Evolutionary conservation across 2,329 filamentous ascomycete species (phyloP), one percentile per base, ranked within the genome.

Genomic region (Scolecobasidium constrictum): DNA sequence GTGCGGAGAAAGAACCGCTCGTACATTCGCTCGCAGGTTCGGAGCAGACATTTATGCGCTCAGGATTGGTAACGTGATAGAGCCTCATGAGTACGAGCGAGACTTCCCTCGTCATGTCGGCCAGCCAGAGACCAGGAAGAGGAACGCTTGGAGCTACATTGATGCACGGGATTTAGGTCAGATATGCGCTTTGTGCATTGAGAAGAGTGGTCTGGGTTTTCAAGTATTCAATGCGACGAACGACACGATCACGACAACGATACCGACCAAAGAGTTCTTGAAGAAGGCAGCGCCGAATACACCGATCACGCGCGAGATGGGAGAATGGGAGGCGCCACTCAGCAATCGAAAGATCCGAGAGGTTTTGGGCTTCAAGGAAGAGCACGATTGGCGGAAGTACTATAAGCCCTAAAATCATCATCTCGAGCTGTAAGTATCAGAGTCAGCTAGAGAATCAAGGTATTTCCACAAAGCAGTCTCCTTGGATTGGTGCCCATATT

Each of bases 211-310:
- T 0, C 51, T 81, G 7, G 76, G 76, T 0, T 81, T 77, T 49
- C 74, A 80, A 52, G 60, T 79, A 0, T 81, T 80, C 57, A 81
- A 81, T 52, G 76, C 75, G 2, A 77, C 74, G 0, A 81, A 81
- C 51, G 68, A 77, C 50, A 72, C 66, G 3, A 78, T 78, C 38
- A 80, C 75, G 0, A 70, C 70, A 3, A 66, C 61, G 6, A 55
- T 63, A 17, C 68, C 71, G 1, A 77, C 73, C 0, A 60, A 58
- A 35, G 63, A 72, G 44, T 75, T 78, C 45, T 50, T 79, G 42
- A 60, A 66, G 50, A 62, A 68, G 50, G 58, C 58, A 7, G 69
- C 64, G 42, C 73, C 74, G 0, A 59, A 66, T 16, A 69, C 67
- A 12, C 62, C 65, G 1, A 62, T 81, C 35, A 74, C 67, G 19